These are phyloP conservation scores for Cnidoscolus chayamansa DNA, from an alignment of 441 rosid genomes.

Conservation along the genomic window DNA sequence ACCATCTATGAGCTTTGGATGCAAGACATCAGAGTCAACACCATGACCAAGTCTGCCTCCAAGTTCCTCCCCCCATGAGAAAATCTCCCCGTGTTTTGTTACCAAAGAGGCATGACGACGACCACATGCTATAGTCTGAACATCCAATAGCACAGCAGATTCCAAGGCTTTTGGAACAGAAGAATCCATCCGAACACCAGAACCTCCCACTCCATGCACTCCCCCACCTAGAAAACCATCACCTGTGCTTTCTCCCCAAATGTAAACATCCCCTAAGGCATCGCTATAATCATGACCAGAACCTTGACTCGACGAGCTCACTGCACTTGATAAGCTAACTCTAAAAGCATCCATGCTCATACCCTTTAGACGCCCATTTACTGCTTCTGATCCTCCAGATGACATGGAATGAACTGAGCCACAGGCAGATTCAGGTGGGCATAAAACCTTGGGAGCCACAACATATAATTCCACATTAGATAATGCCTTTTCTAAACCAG, in stretches of 20 bases:
- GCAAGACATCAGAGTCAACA: conserved; percentile 83
- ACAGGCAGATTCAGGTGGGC: conserved; percentile 73
- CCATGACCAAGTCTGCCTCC: conserved; percentile 99
- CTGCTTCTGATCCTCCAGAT: conserved; percentile 77
- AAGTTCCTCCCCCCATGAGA: conserved; percentile 97
- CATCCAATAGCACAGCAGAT: conserved; percentile 89
- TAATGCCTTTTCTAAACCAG: conserved; percentile 71
- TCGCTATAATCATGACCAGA: conserved; percentile 99
- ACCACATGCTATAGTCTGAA: conserved; percentile 95
- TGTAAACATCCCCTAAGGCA: conserved; percentile 94
- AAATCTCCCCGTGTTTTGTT: conserved; percentile 92
- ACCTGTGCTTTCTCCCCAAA: conserved; percentile 94
- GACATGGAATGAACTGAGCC: conserved; percentile 75
- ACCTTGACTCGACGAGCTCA: conserved; percentile 97
- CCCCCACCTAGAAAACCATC: conserved; percentile 93
- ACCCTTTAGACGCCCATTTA: conserved; percentile 49
- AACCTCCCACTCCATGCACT: conserved; percentile 52
- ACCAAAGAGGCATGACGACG: conserved; percentile 90
- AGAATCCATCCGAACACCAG: conserved; percentile 69
- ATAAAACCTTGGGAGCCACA: conserved; percentile 76
- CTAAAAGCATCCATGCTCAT: conserved; percentile 78
- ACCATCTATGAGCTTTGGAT: conserved; percentile 85
- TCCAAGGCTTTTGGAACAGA: conserved; percentile 87
- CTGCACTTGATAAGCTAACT: conserved; percentile 95
- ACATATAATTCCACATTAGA: conserved; percentile 67